Conservation (phyloP, 495 filamentous ascomycete species). For the Hypoxylon intermedium region DNA sequence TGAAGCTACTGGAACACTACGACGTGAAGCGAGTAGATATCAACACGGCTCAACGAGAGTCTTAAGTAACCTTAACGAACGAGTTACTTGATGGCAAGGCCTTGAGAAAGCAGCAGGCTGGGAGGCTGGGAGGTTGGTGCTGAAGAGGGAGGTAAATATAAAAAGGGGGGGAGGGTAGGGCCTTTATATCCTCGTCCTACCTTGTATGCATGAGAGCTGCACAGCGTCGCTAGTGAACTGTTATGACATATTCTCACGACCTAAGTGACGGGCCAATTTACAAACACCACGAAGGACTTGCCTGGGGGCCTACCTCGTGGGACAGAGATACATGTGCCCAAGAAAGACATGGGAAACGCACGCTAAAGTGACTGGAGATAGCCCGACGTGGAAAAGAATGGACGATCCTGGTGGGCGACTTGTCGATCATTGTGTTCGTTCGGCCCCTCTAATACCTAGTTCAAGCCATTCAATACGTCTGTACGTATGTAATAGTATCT, state of each 20-base stretch:
- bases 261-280: slow-evolving; percentile 16
- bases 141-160: slow-evolving; percentile 11
- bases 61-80: slow-evolving; percentile 57
- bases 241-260: slow-evolving; percentile 26
- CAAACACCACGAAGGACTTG: slow-evolving; percentile 4
- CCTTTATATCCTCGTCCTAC: slow-evolving; percentile 47
- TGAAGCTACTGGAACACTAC: slow-evolving; percentile 12
- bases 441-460: slow-evolving; percentile 10
- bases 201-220: slow-evolving; percentile 27
- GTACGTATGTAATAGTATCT: slow-evolving; percentile 14
- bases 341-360: slow-evolving; percentile 10
- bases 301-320: slow-evolving; percentile 8
- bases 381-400: slow-evolving; percentile 15
- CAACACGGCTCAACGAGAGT: slow-evolving; percentile 36
- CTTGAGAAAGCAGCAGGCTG: slow-evolving; percentile 31
- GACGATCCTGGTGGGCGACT: slow-evolving; percentile 22
- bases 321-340: slow-evolving; percentile 13
- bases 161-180: slow-evolving; percentile 34
- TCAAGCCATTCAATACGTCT: slow-evolving; percentile 19
- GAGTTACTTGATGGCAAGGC: slow-evolving; percentile 46
- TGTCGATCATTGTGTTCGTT: slow-evolving; percentile 22
- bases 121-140: slow-evolving; percentile 41
- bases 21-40: not conserved
- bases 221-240: slow-evolving; percentile 28
- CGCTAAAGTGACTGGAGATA: slow-evolving; percentile 16